Conservation (phyloP, 345 rosid genomes). For the Passiflora organensis region DNA sequence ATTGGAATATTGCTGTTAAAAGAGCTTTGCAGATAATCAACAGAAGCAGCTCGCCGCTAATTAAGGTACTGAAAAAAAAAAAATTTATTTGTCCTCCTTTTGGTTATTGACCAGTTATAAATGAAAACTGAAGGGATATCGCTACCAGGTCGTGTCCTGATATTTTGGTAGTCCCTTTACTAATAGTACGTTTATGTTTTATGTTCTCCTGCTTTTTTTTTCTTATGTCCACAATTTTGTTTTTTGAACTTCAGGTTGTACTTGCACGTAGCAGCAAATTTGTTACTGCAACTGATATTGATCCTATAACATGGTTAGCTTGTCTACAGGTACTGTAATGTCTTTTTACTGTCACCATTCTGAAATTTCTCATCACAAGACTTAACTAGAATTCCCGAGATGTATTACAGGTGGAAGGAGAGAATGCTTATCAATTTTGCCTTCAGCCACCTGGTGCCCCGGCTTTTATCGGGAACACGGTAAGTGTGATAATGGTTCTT, state of each 20-base stretch:
- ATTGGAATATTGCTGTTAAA: conserved; percentile 58
- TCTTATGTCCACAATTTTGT: neutral
- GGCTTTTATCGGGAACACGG: conserved; percentile 94
- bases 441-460: conserved; percentile 85
- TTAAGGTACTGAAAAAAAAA: conserved; percentile 40
- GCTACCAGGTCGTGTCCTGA: too few species aligned
- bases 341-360: conserved; percentile 3
- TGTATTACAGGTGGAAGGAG: conserved; percentile 59
- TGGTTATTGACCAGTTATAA: neutral
- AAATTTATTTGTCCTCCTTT: neutral
- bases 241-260: conserved; percentile 54
- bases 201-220: too few species aligned
- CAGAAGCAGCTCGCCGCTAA: conserved; percentile 42
- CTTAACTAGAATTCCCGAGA: conserved; percentile 1
- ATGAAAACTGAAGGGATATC: neutral
- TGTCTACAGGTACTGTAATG: conserved; percentile 54
- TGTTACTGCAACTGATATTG: conserved; percentile 54
- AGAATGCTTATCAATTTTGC: conserved; percentile 79
- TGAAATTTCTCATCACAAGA: neutral
- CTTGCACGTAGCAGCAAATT: conserved; percentile 79
- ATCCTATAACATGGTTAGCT: conserved; percentile 78
- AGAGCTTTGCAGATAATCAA: conserved; percentile 62
- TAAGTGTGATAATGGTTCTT: conserved; percentile 19
- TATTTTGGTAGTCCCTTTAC: neutral
- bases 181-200: neutral